Evolutionary conservation across 805 yeast species (phyloP).

Genomic region (Cyberlindnera maritima): DNA sequence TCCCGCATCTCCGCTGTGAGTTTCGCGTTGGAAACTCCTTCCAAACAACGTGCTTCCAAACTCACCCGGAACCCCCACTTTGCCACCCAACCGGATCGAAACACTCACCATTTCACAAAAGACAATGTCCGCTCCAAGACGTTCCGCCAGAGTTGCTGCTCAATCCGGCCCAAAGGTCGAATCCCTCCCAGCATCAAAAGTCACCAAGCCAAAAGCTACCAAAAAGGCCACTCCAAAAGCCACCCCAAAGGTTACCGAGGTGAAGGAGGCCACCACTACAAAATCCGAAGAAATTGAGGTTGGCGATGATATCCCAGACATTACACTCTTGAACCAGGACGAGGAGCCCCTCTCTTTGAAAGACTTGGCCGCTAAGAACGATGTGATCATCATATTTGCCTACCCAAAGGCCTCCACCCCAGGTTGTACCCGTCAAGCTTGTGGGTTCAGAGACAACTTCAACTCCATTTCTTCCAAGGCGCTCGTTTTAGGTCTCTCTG

Average conservation of each 20-base stretch:
- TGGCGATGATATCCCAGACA: conserved; percentile 67
- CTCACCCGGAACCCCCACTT: no score
- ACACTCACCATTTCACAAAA: no score
- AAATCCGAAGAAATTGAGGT: conserved; percentile 34
- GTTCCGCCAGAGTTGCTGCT: conserved; percentile 20
- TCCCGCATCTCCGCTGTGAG: not conserved
- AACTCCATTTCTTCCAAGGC: conserved; percentile 52
- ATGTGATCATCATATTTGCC: conserved; percentile 58
- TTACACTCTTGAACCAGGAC: conserved; percentile 65
- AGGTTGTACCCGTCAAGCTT: conserved; percentile 94
- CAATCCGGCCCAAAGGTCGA: conserved; percentile 13
- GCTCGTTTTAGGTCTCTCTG: conserved; percentile 74
- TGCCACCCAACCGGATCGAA: no score
- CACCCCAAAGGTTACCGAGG: not conserved
- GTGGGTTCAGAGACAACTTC: conserved; percentile 76
- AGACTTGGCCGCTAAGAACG: conserved; percentile 37
- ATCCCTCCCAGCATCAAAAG: conserved; percentile 18
- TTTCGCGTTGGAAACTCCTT: conserved; percentile 1
- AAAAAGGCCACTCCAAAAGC: not conserved
- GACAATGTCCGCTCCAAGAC: conserved; percentile 10
- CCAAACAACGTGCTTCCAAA: no score
- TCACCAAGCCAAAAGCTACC: conserved; percentile 22
- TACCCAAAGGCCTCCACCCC: conserved; percentile 94
- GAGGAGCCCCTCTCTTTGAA: conserved; percentile 56
- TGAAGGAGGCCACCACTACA: no score